Evolutionary conservation across 345 rosid species (phyloP).

Genomic region (Nasturtium officinale): DNA sequence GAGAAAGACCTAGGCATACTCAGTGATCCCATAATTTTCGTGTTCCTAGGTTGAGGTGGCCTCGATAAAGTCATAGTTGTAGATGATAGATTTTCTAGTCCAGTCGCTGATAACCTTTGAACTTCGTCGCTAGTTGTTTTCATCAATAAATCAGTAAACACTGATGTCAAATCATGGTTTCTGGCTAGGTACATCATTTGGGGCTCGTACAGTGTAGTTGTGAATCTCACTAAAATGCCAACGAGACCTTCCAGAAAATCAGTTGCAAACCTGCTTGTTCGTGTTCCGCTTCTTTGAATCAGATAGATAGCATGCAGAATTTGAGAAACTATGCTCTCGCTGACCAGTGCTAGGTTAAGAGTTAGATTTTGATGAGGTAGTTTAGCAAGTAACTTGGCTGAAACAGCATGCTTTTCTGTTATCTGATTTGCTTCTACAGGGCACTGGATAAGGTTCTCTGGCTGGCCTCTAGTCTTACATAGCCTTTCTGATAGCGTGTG

Average conservation of each 20-base stretch:
- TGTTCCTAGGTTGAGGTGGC: conserved; percentile 50
- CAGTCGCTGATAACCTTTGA: conserved; percentile 78
- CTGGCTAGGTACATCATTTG: conserved; percentile 64
- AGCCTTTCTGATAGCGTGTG: conserved; percentile 70
- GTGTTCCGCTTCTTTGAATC: conserved; percentile 60
- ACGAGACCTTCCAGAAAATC: conserved; percentile 80
- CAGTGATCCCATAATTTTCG: conserved; percentile 53
- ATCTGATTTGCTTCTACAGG: conserved; percentile 47
- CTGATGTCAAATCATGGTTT: conserved; percentile 64
- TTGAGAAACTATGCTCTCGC: conserved; percentile 53
- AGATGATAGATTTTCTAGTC: conserved; percentile 78
- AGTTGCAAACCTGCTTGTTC: conserved; percentile 66
- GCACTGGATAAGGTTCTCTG: conserved; percentile 62
- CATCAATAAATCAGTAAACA: conserved; percentile 75
- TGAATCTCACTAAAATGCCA: conserved; percentile 84
- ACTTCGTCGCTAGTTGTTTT: conserved; percentile 78
- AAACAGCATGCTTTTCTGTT: conserved; percentile 77
- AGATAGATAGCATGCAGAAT: conserved; percentile 58
- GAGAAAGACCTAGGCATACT: conserved; percentile 52
- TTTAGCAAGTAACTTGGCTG: conserved; percentile 70
- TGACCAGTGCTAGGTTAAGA: conserved; percentile 71
- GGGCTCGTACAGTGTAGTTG: conserved; percentile 75
- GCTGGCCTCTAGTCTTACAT: conserved; percentile 77
- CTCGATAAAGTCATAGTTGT: conserved; percentile 63
- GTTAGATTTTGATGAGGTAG: conserved; percentile 81